Conservation (phyloP, 768 basidiomycete species). For the Boletales sp. region DNA sequence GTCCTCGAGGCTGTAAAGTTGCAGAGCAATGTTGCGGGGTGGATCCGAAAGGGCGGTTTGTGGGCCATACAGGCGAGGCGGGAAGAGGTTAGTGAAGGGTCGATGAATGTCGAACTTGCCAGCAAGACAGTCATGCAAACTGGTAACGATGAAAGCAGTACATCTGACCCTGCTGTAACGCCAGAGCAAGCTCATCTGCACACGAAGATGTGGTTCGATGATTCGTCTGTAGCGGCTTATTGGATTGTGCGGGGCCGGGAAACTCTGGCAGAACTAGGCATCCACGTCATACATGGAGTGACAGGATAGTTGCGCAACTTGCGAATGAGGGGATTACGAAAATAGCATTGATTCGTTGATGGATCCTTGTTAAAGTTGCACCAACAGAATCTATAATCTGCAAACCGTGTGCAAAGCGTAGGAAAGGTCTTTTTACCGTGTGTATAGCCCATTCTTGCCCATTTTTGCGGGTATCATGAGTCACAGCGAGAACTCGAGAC, state of each 20-base stretch:
- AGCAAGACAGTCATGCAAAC: background rate
- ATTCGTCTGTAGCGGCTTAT: slow-evolving; percentile 35
- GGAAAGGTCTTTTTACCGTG: no score
- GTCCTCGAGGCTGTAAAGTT: slow-evolving; percentile 55
- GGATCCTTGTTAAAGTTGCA: no score
- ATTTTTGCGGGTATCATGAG: no score
- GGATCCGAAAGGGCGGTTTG: slow-evolving; percentile 60
- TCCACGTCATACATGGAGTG: slow-evolving; percentile 46
- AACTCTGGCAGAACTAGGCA: slow-evolving; percentile 46
- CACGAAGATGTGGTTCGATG: slow-evolving; percentile 51
- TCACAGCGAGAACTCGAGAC: no score
- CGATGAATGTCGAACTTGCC: background rate
- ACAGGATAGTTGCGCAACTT: slow-evolving; percentile 11
- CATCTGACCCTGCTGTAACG: slow-evolving; percentile 1
- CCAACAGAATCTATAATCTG: no score
- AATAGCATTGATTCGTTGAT: no score
- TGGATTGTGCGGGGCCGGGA: slow-evolving; percentile 54
- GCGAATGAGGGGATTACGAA: background rate
- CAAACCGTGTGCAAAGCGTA: no score
- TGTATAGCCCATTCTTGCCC: no score
- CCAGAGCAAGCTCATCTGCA: slow-evolving; percentile 5
- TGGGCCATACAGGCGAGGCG: slow-evolving; percentile 11
- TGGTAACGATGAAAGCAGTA: slow-evolving; percentile 16
- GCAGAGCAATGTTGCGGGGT: slow-evolving; percentile 63
- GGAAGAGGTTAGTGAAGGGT: background rate